Evolutionary conservation across 2,329 filamentous ascomycete genomes (phyloP), one percentile per base, ranked within the genome.

Genomic region (Talaromyces piceae): DNA sequence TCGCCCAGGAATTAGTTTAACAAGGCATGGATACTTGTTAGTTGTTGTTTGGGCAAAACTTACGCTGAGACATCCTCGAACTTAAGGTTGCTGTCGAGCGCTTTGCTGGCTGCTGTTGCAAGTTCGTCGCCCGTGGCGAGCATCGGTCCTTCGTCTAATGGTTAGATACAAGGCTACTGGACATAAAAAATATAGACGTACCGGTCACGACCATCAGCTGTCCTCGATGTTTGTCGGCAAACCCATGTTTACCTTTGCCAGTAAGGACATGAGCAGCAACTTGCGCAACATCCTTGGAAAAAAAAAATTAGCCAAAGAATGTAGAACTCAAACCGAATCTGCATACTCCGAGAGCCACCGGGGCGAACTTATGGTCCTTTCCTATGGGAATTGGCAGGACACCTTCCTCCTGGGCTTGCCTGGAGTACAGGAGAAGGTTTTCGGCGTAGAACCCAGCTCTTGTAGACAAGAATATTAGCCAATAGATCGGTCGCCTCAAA

Each of bases 121-220:
- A 79, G 64, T 56, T 77, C 74, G 6, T 72, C 59, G 12, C 77
- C 75, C 2, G 68, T 65, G 23, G 67, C 68, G 3, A 79, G 69
- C 67, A 69, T 72, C 0, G 75, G 75, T 0, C 73, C 74, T 73
- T 1, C 18, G 7, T 41, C 25, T 13, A 16, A 6, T 12, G 11
- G 33, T 28, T 50, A 37, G 37, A 31, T 44, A 12, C 22, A 25
- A 13, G 25, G 26, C 41, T 23, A 20, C 11, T 25, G 13, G 8
- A 23, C 13, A 13, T 43, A 1, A 25, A 13, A 13, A 30, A n/a
- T 26, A 41, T 7, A 22, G 27, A 4, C 18, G 26, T 25, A 71
- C 73, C 73, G 1, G 75, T 78, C n/a, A 77, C 56, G 6, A 73
- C 64, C 67, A 78, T 77, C 58, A 78, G 70, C 61, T 78, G 75